A percentile compares a stretch with the other conserved stretches of the same genome.
Conservation (phyloP, 352 stramenopile species). For the Globisporangium irregulare region DNA sequence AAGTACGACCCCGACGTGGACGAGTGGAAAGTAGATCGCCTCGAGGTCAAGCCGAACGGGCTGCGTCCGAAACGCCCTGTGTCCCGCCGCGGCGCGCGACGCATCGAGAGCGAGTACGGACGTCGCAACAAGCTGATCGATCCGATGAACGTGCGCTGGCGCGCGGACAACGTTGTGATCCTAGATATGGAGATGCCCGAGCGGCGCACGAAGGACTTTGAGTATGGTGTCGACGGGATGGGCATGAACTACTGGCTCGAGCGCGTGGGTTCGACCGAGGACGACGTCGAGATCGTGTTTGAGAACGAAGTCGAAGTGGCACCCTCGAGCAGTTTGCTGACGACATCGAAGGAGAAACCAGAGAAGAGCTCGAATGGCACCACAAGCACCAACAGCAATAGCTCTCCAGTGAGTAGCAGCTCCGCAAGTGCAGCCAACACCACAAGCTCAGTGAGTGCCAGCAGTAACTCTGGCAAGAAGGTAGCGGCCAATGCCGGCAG, state of each 20-base stretch:
- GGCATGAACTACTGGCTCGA: conserved; percentile 72
- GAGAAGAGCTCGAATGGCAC: conserved; percentile 21
- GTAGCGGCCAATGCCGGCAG: background rate
- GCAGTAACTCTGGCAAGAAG: conserved; percentile 21
- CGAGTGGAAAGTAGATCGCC: conserved; percentile 80
- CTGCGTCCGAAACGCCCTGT: conserved; percentile 63
- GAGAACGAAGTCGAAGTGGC: conserved; percentile 50
- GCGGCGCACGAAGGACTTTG: conserved; percentile 76
- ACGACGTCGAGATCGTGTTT: conserved; percentile 56
- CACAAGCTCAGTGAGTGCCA: conserved; percentile 12
- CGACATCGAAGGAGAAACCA: conserved; percentile 30
- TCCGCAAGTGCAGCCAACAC: background rate
- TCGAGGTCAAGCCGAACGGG: conserved; percentile 61
- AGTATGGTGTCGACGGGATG: conserved; percentile 37
- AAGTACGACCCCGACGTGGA: conserved; percentile 89
- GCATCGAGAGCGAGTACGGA: conserved; percentile 85
- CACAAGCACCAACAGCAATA: background rate
- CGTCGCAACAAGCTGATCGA: conserved; percentile 80
- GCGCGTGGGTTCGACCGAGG: conserved; percentile 38
- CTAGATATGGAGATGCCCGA: conserved; percentile 90
- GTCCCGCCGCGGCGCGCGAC: conserved; percentile 52
- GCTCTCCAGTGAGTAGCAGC: background rate
- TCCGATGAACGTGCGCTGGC: conserved; percentile 86
- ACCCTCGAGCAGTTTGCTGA: conserved; percentile 16
- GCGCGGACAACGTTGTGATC: conserved; percentile 87